Percentiles rank a stretch among this genome's conserved stretches.
Conservation (phyloP, 2,329 filamentous ascomycete genomes). For the Fusarium solani-melongenae region DNA sequence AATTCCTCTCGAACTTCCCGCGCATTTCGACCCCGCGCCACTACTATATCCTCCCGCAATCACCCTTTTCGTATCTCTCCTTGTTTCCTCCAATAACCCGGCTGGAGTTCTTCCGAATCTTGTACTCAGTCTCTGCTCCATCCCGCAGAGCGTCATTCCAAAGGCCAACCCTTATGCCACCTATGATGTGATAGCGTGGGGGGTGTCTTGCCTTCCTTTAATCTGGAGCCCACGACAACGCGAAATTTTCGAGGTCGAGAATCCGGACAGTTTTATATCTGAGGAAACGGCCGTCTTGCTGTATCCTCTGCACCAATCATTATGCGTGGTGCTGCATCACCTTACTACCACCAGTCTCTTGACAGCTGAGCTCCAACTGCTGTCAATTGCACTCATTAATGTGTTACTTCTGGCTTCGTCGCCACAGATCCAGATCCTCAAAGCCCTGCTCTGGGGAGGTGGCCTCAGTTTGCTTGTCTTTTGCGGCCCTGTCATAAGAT, state of each 20-base stretch:
- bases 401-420: slow-evolving; percentile 81
- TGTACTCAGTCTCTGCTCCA: slow-evolving; percentile 80
- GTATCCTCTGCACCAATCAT: slow-evolving; percentile 84
- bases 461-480: slow-evolving; percentile 79
- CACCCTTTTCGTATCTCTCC: slow-evolving; percentile 80
- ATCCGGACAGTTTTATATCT: slow-evolving; percentile 50
- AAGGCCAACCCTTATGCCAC: slow-evolving; percentile 66
- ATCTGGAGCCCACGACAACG: slow-evolving; percentile 41
- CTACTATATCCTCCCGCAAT: slow-evolving; percentile 86
- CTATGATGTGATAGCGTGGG: slow-evolving; percentile 81
- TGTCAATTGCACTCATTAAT: slow-evolving; percentile 86
- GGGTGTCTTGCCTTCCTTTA: slow-evolving; percentile 77
- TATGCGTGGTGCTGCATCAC: slow-evolving; percentile 79
- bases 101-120: slow-evolving; percentile 80
- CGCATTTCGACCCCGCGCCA: slow-evolving; percentile 89
- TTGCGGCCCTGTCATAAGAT: slow-evolving; percentile 79
- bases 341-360: slow-evolving; percentile 91
- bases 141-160: slow-evolving; percentile 80
- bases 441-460: slow-evolving; percentile 86
- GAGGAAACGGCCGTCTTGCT: slow-evolving; percentile 72
- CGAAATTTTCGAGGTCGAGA: slow-evolving; percentile 49
- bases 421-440: slow-evolving; percentile 86
- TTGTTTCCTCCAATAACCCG: slow-evolving; percentile 72
- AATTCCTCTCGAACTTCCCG: slow-evolving; percentile 68
- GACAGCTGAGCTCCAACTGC: slow-evolving; percentile 85